A percentile compares a stretch with the other conserved stretches of the same genome.
Conservation (phyloP, 2,329 filamentous ascomycete species). For the Dothistroma pini region DNA sequence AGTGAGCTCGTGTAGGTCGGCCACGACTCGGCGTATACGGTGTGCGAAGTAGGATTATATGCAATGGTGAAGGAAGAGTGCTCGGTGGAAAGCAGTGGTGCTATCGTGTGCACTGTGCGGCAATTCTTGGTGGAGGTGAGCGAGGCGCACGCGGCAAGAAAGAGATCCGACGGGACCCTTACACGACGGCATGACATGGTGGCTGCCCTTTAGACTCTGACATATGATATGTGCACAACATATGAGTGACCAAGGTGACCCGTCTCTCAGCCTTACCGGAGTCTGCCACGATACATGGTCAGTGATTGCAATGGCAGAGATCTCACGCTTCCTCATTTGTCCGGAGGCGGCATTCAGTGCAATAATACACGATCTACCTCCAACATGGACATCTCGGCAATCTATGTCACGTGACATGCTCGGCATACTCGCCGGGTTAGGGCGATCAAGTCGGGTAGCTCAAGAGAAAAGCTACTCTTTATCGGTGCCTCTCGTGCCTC, state of each 20-base stretch:
- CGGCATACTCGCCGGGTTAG: neutral
- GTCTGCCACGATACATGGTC: no score
- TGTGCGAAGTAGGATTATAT: neutral
- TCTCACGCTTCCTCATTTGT: no score
- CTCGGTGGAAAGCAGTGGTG: neutral
- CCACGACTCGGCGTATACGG: neutral
- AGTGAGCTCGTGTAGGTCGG: neutral
- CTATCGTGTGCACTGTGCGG: neutral
- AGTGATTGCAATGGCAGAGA: no score
- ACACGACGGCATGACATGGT: no score
- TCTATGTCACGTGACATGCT: neutral
- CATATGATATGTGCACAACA: no score
- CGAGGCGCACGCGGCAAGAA: neutral
- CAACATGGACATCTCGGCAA: neutral
- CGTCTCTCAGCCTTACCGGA: no score
- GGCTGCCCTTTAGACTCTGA: no score
- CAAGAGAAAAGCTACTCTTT: neutral
- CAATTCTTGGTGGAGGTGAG: neutral
- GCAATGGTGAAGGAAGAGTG: neutral
- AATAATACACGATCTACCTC: no score
- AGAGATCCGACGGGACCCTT: neutral
- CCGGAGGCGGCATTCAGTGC: no score
- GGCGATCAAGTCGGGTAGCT: neutral
- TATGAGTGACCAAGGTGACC: no score
- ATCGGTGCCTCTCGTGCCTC: neutral